Percentiles rank a stretch among this genome's conserved stretches.
These are phyloP conservation scores for Oryza rufipogon DNA, from an alignment of 176 grass and related monocot genomes.

Conservation along the genomic window DNA sequence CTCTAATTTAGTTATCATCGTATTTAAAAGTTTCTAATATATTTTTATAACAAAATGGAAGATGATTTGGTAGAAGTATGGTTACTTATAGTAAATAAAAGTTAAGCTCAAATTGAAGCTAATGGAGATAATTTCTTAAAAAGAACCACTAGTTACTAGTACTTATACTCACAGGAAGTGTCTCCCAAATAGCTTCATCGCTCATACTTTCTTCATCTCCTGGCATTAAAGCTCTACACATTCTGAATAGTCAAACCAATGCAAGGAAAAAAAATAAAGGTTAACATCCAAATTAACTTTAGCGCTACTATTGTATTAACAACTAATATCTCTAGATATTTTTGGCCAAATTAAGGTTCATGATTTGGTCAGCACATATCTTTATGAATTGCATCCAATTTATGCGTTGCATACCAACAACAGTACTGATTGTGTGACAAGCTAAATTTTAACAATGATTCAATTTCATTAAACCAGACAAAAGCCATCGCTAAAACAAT, in stretches of 20 bases:
- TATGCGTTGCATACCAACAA: neutral
- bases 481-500: neutral
- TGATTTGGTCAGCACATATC: neutral
- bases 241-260: conserved; percentile 57
- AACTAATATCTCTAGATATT: neutral
- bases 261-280: neutral
- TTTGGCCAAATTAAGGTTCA: neutral
- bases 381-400: neutral
- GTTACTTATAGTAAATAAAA: neutral
- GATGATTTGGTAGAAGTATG: neutral
- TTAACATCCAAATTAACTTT: conserved; percentile 21
- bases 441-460: neutral
- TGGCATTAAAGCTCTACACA: conserved; percentile 98
- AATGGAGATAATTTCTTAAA: conserved; percentile 1
- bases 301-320: conserved; percentile 21
- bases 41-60: neutral
- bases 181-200: conserved; percentile 92
- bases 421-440: neutral
- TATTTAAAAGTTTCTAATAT: neutral
- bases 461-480: neutral
- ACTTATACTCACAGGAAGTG: conserved; percentile 78
- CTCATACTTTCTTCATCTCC: conserved; percentile 97
- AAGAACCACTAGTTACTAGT: conserved; percentile 8
- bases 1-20: neutral
- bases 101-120: neutral